Evolutionary conservation across 2,329 filamentous ascomycete genomes (phyloP).

Genomic region (Shiraia bambusicola): DNA sequence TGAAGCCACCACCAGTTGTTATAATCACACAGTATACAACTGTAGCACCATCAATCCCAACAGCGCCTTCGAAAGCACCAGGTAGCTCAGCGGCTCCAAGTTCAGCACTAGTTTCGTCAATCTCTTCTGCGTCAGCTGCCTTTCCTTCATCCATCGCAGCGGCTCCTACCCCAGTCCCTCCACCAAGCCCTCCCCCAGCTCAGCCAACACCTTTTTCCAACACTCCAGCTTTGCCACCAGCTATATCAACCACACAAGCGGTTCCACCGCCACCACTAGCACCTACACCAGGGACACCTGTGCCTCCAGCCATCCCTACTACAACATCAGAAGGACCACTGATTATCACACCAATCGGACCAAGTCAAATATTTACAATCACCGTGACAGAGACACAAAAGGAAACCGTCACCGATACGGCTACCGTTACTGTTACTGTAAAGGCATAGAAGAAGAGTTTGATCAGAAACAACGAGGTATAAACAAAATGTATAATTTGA

Average conservation of each 20-base stretch:
- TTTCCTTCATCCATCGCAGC: background rate
- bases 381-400: slow-evolving; percentile 37
- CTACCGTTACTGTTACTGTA: slow-evolving; percentile 25
- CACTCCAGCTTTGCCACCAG: background rate
- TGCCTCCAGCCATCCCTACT: slow-evolving; percentile 3
- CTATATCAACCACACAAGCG: background rate
- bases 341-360: slow-evolving; percentile 38
- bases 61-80: slow-evolving; percentile 5
- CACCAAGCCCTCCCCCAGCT: background rate
- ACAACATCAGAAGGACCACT: slow-evolving; percentile 28
- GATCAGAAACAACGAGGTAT: background rate
- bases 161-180: background rate
- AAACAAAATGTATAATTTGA: slow-evolving; percentile 6
- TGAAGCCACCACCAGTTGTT: slow-evolving; percentile 29
- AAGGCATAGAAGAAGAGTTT: background rate
- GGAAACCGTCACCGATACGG: slow-evolving; percentile 33
- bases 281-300: background rate
- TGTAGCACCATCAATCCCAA: slow-evolving; percentile 11
- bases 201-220: too few species aligned
- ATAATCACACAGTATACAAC: slow-evolving; percentile 38
- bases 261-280: background rate
- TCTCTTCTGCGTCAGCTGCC: background rate
- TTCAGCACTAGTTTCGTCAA: background rate
- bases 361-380: slow-evolving; percentile 37
- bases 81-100: slow-evolving; percentile 3